phyloP scores from a whole-genome alignment of 768 basidiomycete genomes.

The Tylopilus plumbeoviolaceoides region DNA sequence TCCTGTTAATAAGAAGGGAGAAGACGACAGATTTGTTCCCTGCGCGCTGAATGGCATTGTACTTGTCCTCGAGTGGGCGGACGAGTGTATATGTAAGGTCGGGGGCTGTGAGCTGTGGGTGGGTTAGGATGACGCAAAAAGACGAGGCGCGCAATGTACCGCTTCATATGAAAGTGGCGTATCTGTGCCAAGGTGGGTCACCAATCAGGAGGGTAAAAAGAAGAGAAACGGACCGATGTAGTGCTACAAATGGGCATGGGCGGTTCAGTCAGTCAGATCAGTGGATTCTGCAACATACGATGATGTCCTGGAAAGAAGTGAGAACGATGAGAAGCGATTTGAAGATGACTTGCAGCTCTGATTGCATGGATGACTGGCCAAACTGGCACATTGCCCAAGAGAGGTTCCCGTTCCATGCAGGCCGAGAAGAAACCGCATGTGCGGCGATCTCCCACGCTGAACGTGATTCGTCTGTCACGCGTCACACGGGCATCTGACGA shows the following conservation, averaged over 20 bases:
- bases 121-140: slow-evolving; percentile 7
- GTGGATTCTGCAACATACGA: slow-evolving; percentile 36
- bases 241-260: slow-evolving; percentile 39
- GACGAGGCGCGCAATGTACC: slow-evolving; percentile 37
- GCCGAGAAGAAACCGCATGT: neutral
- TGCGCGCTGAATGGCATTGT: slow-evolving; percentile 60
- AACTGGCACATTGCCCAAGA: slow-evolving; percentile 56
- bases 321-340: neutral
- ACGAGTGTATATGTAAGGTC: slow-evolving; percentile 90
- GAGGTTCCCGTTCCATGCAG: slow-evolving; percentile 34
- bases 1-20: slow-evolving; percentile 82
- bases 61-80: slow-evolving; percentile 85
- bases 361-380: slow-evolving; percentile 84
- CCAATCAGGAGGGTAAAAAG: slow-evolving; percentile 2
- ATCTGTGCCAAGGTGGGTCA: slow-evolving; percentile 42
- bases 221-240: slow-evolving; percentile 55
- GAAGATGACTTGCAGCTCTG: slow-evolving; percentile 40
- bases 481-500: too few relatives aligned
- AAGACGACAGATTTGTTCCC: slow-evolving; percentile 86
- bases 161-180: slow-evolving; percentile 81
- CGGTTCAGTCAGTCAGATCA: slow-evolving; percentile 1
- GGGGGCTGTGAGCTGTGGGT: slow-evolving; percentile 65
- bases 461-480: too few relatives aligned
- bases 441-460: neutral
- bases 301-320: slow-evolving; percentile 49